Conservation (phyloP, 495 filamentous ascomycete species). For the Sordaria brevicollis region DNA sequence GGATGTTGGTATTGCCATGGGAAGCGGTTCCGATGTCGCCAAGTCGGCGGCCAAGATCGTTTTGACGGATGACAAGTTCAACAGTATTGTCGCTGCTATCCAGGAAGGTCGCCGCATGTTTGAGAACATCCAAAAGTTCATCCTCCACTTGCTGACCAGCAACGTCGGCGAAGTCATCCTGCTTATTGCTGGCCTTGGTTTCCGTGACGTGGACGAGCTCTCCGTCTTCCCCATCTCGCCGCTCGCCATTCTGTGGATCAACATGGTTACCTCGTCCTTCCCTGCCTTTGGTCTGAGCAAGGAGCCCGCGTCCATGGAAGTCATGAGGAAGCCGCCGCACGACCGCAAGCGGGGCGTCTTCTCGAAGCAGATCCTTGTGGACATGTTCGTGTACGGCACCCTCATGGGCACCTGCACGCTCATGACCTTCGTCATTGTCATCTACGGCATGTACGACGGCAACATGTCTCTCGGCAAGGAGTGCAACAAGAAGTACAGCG, state of each 20-base stretch:
- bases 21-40: conserved; percentile 80
- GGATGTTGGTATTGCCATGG: conserved; percentile 83
- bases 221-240: conserved; percentile 71
- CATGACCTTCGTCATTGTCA: conserved; percentile 55
- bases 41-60: conserved; percentile 84
- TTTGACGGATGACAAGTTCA: conserved; percentile 82
- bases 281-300: conserved; percentile 66
- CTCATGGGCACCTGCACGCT: conserved; percentile 60
- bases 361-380: conserved; percentile 54
- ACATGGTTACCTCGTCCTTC: conserved; percentile 66
- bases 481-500: conserved; percentile 52
- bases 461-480: conserved; percentile 49
- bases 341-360: conserved; percentile 59
- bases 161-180: conserved; percentile 69
- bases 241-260: conserved; percentile 69
- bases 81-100: conserved; percentile 64
- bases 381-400: conserved; percentile 65
- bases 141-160: conserved; percentile 60
- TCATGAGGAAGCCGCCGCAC: conserved; percentile 64
- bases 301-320: conserved; percentile 54
- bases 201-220: conserved; percentile 51
- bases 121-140: conserved; percentile 76
- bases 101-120: conserved; percentile 65
- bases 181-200: conserved; percentile 59
- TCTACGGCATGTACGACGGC: conserved; percentile 50